phyloP scores from a whole-genome alignment of 2,329 filamentous ascomycete genomes.

The Lachnellula occidentalis region DNA sequence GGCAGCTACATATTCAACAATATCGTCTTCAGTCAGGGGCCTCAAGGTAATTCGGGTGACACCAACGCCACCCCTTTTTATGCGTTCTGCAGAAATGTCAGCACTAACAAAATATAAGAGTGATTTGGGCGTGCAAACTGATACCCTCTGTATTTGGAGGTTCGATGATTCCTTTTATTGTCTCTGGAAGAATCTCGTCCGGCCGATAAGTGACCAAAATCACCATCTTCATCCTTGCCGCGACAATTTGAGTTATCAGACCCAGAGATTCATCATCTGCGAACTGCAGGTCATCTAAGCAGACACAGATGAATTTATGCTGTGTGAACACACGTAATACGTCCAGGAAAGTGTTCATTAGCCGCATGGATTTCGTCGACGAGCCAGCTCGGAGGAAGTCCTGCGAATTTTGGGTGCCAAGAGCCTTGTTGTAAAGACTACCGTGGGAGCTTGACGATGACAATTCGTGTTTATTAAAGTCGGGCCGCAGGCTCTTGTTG shows the following conservation, averaged over 20 bases:
- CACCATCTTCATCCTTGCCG: constrained; percentile 72
- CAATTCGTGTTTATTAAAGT: constrained; percentile 23
- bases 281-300: constrained; percentile 84
- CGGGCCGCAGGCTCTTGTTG: constrained; percentile 27
- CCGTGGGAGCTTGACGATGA: constrained; percentile 25
- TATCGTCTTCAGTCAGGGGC: constrained; percentile 73
- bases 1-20: constrained; percentile 73
- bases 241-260: constrained; percentile 74
- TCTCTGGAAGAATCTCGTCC: constrained; percentile 55
- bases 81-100: constrained; percentile 26
- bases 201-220: constrained; percentile 70
- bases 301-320: constrained; percentile 83
- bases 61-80: constrained; percentile 42
- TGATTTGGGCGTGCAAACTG: constrained; percentile 25
- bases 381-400: constrained; percentile 55
- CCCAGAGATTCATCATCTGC: constrained; percentile 85
- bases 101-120: constrained; percentile 9
- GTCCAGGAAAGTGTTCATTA: constrained; percentile 85
- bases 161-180: constrained; percentile 48
- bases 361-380: constrained; percentile 61
- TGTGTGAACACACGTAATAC: constrained; percentile 75
- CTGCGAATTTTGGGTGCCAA: constrained; percentile 48
- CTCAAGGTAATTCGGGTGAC: constrained; percentile 66
- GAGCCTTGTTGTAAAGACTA: constrained; percentile 22
- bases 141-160: constrained; percentile 50